These are phyloP conservation scores for Raddia distichophylla DNA, from an alignment of 176 grass and related monocot genomes.

Conservation along the genomic window DNA sequence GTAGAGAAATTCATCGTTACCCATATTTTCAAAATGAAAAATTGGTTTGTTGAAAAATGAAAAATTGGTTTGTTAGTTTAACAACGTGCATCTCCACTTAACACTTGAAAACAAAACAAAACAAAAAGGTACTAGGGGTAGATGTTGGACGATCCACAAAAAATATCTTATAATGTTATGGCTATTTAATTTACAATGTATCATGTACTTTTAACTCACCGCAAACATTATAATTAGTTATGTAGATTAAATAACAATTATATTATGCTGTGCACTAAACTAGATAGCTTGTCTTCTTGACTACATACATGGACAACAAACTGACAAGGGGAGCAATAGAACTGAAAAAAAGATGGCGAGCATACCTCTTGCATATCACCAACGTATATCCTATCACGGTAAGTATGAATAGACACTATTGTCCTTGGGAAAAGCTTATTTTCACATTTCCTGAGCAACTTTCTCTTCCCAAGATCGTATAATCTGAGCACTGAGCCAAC, in stretches of 20 bases:
- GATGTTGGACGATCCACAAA: constrained; percentile 20
- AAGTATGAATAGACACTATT: constrained; percentile 89
- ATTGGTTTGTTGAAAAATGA: no score
- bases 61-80: background rate
- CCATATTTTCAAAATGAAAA: background rate
- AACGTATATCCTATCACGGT: constrained; percentile 96
- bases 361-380: constrained; percentile 97
- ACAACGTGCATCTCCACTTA: background rate
- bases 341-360: constrained; percentile 9
- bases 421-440: constrained; percentile 93
- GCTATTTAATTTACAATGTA: constrained; percentile 4
- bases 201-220: background rate
- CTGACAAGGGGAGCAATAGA: background rate
- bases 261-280: constrained; percentile 1
- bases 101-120: background rate
- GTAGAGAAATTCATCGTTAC: background rate
- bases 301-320: constrained; percentile 8
- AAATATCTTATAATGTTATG: background rate
- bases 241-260: background rate
- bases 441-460: constrained; percentile 95
- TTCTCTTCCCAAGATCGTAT: constrained; percentile 91
- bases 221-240: constrained; percentile 6
- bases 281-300: constrained; percentile 7
- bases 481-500: constrained; percentile 88
- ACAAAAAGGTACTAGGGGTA: constrained; percentile 5